These are phyloP conservation scores for Nakazawaea wyomingensis DNA, from an alignment of 805 yeast genomes.

Conservation along the genomic window DNA sequence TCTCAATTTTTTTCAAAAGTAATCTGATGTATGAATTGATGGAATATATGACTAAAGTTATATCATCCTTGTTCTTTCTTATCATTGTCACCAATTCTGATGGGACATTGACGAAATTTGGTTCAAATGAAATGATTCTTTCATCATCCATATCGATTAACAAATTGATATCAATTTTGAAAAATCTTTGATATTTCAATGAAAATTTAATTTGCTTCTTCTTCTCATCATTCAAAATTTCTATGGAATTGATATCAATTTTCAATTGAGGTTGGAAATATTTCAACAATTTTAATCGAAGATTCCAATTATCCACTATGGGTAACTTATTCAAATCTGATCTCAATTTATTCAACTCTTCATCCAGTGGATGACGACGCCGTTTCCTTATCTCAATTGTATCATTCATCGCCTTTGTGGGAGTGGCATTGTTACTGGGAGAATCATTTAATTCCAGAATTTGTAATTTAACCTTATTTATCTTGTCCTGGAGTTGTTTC, in stretches of 20 bases:
- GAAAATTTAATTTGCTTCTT: conserved; percentile 13
- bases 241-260: conserved; percentile 12
- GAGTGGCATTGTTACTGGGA: too few relatives aligned
- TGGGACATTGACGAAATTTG: conserved; percentile 16
- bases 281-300: conserved; percentile 18
- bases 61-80: conserved; percentile 15
- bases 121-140: conserved; percentile 12
- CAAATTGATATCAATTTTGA: conserved; percentile 16
- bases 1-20: conserved; percentile 15
- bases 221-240: background rate
- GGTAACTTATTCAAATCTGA: conserved; percentile 21
- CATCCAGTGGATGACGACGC: background rate
- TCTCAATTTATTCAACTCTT: conserved; percentile 9
- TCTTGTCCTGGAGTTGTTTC: background rate
- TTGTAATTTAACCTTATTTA: background rate
- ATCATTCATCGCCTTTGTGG: background rate
- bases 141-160: conserved; percentile 14
- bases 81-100: conserved; percentile 9
- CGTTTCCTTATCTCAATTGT: background rate
- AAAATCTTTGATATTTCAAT: conserved; percentile 15
- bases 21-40: conserved; percentile 21
- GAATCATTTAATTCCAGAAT: background rate
- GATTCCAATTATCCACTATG: conserved; percentile 20
- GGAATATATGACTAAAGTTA: conserved; percentile 21
- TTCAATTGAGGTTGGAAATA: conserved; percentile 25